Evolutionary conservation across 1,284 basidiomycete species (phyloP), one percentile per base, ranked within the genome.

Genomic region (Tylopilus microsporus): DNA sequence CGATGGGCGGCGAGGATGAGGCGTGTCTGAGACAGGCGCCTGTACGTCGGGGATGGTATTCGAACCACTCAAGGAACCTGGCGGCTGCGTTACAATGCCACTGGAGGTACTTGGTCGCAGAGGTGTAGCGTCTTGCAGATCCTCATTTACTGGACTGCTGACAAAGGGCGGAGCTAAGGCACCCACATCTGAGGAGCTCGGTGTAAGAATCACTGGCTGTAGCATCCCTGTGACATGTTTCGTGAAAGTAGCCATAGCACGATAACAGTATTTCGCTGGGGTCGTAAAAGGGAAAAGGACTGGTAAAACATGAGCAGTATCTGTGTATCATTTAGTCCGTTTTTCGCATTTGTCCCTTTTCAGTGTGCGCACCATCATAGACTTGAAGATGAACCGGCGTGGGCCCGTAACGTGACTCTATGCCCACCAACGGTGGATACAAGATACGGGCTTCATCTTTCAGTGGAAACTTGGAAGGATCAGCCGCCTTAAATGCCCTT

Each of bases 311-410:
- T 91, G 89, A 1, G 88, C 87, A 5, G 83, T 78, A 68, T 90
- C 89, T 89, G 58, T 18, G 18, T 30, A 11, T 4, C 53, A 54
- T 30, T 54, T 25, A 58, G 50, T n/a, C 43, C 42, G 49, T 54
- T 39, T 25, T 56, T 60, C 42, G 34, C 45, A 45, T 32, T 32
- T 32, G 8, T 39, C 50, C 21, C 52, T 47, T 42, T 55, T 50
- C 21, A 45, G 19, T 43, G 25, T 42, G 41, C 64, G 62, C 66
- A 86, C 88, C 88, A 67, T 91, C 89, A 65, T 89, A 90, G 8
- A 91, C 80, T 72, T 99, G 96, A 13, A 99, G 77, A 74, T 99
- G 96, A 16, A 98, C 93, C 60, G 90, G 82, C 0, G 96, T 97
- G 0, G 92, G 85, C 41, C 76, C 78, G 66, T 80, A 79, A 12